Conservation (phyloP, 768 basidiomycete species). For the Lactifluus echinatus region DNA sequence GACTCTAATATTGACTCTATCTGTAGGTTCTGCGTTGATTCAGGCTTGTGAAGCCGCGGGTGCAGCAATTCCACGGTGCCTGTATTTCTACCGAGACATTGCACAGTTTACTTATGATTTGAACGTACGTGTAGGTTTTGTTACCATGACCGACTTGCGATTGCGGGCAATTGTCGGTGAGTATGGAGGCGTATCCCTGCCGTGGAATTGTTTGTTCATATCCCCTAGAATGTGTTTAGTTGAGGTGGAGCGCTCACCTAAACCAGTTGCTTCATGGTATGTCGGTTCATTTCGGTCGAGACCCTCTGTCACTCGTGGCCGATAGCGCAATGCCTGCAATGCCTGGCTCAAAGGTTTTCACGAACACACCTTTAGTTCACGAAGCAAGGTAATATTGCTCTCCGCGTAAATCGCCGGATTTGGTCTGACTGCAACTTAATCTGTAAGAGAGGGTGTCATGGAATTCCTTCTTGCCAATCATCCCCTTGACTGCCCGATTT, state of each 20-base stretch:
- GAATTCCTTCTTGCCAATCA: constrained; percentile 97
- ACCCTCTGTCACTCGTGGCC: not conserved
- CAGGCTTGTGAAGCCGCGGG: constrained; percentile 93
- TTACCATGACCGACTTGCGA: constrained; percentile 89
- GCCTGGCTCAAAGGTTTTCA: constrained; percentile 88
- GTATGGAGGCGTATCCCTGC: constrained; percentile 23
- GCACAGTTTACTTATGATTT: not conserved
- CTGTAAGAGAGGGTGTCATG: constrained; percentile 84
- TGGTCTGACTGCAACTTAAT: constrained; percentile 24
- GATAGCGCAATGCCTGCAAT: constrained; percentile 95
- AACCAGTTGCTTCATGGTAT: constrained; percentile 90
- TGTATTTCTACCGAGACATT: constrained; percentile 6
- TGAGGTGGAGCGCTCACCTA: constrained; percentile 92
- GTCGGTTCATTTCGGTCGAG: constrained; percentile 19
- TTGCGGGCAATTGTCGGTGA: constrained; percentile 95
- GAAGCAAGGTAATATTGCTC: constrained; percentile 59
- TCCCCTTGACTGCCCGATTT: constrained; percentile 96
- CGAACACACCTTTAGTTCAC: constrained; percentile 85
- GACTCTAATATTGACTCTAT: not conserved
- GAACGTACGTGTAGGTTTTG: constrained; percentile 50
- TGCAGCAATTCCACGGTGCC: constrained; percentile 67
- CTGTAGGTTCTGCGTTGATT: constrained; percentile 81
- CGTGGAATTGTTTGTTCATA: not conserved
- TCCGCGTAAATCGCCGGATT: constrained; percentile 10
- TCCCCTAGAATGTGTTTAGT: constrained; percentile 87